phyloP scores from a whole-genome alignment of 1,139 yeast species.

The Taphrina pruni region DNA sequence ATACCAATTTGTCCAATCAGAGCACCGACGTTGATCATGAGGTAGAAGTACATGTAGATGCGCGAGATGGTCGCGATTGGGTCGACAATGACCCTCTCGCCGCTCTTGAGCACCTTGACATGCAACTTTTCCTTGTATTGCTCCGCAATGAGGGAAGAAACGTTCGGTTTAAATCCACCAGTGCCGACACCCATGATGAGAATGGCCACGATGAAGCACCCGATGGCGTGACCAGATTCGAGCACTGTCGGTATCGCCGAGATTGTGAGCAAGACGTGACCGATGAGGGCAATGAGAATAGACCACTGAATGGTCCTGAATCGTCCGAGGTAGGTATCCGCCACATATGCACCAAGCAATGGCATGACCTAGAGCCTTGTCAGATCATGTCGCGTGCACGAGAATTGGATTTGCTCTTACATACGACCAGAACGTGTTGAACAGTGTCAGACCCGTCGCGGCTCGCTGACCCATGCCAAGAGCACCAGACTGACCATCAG shows the following conservation, averaged over 20 bases:
- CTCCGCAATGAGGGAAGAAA: slow-evolving; percentile 79
- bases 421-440: slow-evolving; percentile 84
- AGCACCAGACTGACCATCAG: slow-evolving; percentile 57
- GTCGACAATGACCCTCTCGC: slow-evolving; percentile 73
- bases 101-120: slow-evolving; percentile 64
- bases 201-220: slow-evolving; percentile 64
- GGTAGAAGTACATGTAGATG: slow-evolving; percentile 73
- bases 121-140: slow-evolving; percentile 68
- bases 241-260: slow-evolving; percentile 74
- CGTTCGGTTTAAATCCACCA: slow-evolving; percentile 81
- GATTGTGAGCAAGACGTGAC: slow-evolving; percentile 66
- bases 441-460: slow-evolving; percentile 78
- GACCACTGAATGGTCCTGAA: slow-evolving; percentile 70
- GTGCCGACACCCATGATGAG: slow-evolving; percentile 76
- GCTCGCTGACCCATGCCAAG: slow-evolving; percentile 66
- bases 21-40: slow-evolving; percentile 82
- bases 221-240: slow-evolving; percentile 57
- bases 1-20: slow-evolving; percentile 69
- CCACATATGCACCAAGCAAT: slow-evolving; percentile 73
- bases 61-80: slow-evolving; percentile 74
- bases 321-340: slow-evolving; percentile 78
- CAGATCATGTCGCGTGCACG: too few relatives aligned
- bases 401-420: background rate
- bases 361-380: slow-evolving; percentile 60
- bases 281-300: slow-evolving; percentile 65